A percentile compares a stretch with the other conserved stretches of the same genome.
These are phyloP conservation scores for Aspergillus bridgeri DNA, from an alignment of 495 filamentous ascomycete species.

Conservation along the genomic window DNA sequence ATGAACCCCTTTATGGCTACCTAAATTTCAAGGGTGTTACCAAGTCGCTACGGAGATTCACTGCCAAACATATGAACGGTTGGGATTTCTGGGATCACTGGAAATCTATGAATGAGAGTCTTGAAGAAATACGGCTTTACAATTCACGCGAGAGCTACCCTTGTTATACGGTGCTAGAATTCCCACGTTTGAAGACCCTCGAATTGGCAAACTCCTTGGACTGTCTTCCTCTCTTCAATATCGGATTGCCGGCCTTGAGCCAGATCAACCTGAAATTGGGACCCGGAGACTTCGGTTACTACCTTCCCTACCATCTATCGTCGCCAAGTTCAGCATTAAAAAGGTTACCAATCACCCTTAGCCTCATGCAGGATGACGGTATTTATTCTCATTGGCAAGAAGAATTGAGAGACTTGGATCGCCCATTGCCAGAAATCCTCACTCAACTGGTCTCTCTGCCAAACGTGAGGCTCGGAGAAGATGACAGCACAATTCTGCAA, in stretches of 20 bases:
- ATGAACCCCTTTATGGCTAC: background rate
- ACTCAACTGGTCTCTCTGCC: slow-evolving; percentile 1
- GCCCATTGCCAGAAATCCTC: background rate
- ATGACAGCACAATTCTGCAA: background rate
- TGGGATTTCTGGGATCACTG: slow-evolving; percentile 2
- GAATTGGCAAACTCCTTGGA: slow-evolving; percentile 2
- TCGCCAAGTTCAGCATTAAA: slow-evolving; percentile 1
- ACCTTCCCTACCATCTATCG: background rate
- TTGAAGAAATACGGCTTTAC: slow-evolving; percentile 2
- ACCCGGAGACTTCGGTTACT: background rate
- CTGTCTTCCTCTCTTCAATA: slow-evolving; percentile 2
- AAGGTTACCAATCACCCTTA: background rate
- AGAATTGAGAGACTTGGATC: background rate
- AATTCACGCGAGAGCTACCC: background rate
- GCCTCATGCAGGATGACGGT: background rate
- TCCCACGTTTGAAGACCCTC: slow-evolving; percentile 1
- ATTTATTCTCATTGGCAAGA: background rate
- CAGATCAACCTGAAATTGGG: background rate
- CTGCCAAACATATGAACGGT: background rate
- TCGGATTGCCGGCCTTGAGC: background rate
- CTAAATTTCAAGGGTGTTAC: slow-evolving; percentile 1
- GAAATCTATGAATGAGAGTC: slow-evolving; percentile 3
- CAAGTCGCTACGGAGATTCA: slow-evolving; percentile 1
- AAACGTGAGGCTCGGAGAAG: background rate
- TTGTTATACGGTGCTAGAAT: background rate